Evolutionary conservation across 495 filamentous ascomycete genomes (phyloP), one percentile per base, ranked within the genome.

Genomic region (Talaromyces ruber): DNA sequence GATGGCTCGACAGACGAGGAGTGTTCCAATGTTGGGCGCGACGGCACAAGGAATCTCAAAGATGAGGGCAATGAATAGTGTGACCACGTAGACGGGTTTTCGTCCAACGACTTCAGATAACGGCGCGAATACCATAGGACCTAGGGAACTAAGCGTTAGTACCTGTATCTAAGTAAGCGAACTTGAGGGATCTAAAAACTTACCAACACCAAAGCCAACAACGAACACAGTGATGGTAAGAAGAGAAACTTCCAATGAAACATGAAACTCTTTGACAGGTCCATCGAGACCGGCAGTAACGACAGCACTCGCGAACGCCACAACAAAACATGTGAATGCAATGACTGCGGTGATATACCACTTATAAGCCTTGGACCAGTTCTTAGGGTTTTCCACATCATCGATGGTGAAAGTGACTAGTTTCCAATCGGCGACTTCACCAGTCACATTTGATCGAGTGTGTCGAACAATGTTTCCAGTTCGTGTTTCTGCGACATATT

Each of bases 61-160:
- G 26, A 92, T 70, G 8, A 92, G 84, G 9, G 89, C 88, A 0
- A 91, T 6, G 0, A 85, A 64, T 0, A 92, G 64, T 1, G 77
- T 78, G 9, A 70, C 3, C 0, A 61, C 68, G 58, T 92, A 93
- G 62, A 93, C 84, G 11, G 87, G 75, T 47, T 81, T 77, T 57
- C 89, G 76, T 55, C 90, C 90, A 29, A 86, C 69, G 58, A 93
- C 78, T 69, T 93, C 90, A 11, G 84, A 88, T 59, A 92, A 70
- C 0, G 91, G 90, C 25, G 90, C 89, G 68, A 93, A 95, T 14
- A 76, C 78, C 88, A 93, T 89, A n/a, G 91, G 90, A 3, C 79
- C 80, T 83, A 21, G 9, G 43, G 7, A 7, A 47, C 4, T 2
- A 6, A 47, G 8, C 3, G 43, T 47, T 21, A 47, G 43, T 22